These are phyloP conservation scores for Dryadomyces quercivorus DNA, from an alignment of 2,329 filamentous ascomycete genomes.

Conservation along the genomic window DNA sequence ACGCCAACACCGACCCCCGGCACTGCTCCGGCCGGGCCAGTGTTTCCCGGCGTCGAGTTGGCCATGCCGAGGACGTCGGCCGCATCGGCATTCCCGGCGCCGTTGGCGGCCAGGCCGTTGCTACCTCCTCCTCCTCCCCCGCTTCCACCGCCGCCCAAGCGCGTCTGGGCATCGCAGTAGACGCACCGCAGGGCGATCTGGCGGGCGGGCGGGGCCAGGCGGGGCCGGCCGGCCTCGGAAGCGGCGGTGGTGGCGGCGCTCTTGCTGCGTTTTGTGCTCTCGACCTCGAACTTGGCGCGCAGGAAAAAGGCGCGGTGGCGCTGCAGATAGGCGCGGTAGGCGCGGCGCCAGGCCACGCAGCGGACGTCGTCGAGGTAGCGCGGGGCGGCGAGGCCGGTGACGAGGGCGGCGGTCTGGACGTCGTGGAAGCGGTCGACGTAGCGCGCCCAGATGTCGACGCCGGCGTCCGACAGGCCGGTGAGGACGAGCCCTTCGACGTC, in stretches of 20 bases:
- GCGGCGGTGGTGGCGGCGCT: neutral
- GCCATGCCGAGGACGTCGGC: constrained; percentile 5
- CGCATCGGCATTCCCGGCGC: constrained; percentile 1
- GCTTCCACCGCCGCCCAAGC: constrained; percentile 24
- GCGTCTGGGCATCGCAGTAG: constrained; percentile 57
- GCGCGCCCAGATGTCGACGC: constrained; percentile 63
- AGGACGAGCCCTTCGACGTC: constrained; percentile 69
- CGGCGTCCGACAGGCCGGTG: constrained; percentile 60
- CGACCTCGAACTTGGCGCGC: constrained; percentile 65
- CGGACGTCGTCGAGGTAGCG: constrained; percentile 67
- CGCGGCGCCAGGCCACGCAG: constrained; percentile 59
- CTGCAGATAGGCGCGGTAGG: constrained; percentile 60
- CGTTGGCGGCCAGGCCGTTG: neutral
- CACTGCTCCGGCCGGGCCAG: constrained; percentile 6
- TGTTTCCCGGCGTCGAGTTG: neutral
- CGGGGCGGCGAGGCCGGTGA: constrained; percentile 62
- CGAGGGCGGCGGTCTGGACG: constrained; percentile 65
- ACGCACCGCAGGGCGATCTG: constrained; percentile 67
- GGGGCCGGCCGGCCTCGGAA: constrained; percentile 33
- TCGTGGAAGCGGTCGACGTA: constrained; percentile 68
- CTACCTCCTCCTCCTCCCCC: neutral
- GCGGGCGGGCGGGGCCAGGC: constrained; percentile 50
- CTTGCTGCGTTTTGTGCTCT: constrained; percentile 58
- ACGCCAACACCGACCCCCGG: neutral
- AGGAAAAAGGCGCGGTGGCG: constrained; percentile 63